Evolutionary conservation across 306 rosid genomes (phyloP), one percentile per base, ranked within the genome.

Genomic region (Vigna nakashimae): DNA sequence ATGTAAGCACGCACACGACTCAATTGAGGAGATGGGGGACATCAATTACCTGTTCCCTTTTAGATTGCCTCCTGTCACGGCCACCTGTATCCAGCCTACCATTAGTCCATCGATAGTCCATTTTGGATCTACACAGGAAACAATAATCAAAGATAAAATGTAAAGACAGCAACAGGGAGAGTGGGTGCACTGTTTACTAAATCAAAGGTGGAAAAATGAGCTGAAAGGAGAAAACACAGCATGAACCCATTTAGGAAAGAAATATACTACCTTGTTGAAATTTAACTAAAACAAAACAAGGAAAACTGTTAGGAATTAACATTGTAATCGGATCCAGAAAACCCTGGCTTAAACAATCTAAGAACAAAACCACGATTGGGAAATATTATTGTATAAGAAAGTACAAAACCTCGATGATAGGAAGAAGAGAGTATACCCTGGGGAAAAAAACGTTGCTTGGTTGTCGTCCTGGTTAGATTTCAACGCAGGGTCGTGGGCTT

Each of bases 71-170:
- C 71, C 82, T 76, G 74, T 80, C 91, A 30, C 83, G 84, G 73
- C 51, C 59, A 68, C 83, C 75, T 20, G 88, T 72, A 72, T 89
- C 93, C 49, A 77, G 89, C 57, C 86, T 81, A 60, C 87, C 86
- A n/a, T 65, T 85, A 49, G 77, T 84, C 89, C 93, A 28, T 9
- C 89, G 84, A 43, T 64, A 15, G 49, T 91, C 91, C 98, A 95
- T 93, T 77, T 66, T 80, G 69, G 34, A 51, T 52, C 73, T 58
- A 45, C 80, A 82, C 49, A 77, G n/a, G 79, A 49, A 57, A 59
- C 52, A 69, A 45, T n/a, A 76, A 71, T 10, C 55, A 4, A 6
- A 32, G n/a, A 55, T 18, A 74, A 48, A 26, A 68, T 58, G 53
- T 38, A 49, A 57, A 56, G 9, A 65, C 24, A 28, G 26, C 17